These are phyloP conservation scores for Dipodascus albidus DNA, from an alignment of 805 yeast species.

Conservation along the genomic window DNA sequence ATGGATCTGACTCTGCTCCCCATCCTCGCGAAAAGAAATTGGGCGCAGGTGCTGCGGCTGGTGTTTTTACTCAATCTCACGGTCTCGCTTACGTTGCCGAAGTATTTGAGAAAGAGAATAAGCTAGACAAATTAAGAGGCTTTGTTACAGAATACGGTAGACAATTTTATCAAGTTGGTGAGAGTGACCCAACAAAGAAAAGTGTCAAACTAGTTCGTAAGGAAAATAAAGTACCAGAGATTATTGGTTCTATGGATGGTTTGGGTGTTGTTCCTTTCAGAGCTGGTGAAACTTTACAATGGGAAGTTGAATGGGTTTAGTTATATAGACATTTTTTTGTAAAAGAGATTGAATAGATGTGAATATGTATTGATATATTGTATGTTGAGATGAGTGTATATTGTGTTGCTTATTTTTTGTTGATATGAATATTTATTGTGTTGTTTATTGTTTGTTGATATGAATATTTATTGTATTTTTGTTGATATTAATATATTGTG, in stretches of 20 bases:
- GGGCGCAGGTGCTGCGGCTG: conserved; percentile 75
- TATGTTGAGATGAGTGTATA: background rate
- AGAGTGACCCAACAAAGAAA: conserved; percentile 32
- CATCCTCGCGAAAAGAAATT: conserved; percentile 77
- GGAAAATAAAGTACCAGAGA: conserved; percentile 45
- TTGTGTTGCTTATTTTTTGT: background rate
- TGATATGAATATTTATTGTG: background rate
- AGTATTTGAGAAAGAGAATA: conserved; percentile 57
- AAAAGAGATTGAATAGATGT: background rate
- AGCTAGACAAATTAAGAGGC: conserved; percentile 52
- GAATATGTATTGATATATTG: background rate
- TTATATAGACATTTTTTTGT: background rate
- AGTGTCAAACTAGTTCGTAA: conserved; percentile 40
- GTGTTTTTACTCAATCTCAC: conserved; percentile 83
- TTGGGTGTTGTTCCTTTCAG: conserved; percentile 70
- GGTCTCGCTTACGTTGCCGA: conserved; percentile 80
- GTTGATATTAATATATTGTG: background rate
- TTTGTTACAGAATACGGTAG: conserved; percentile 73
- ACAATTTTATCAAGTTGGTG: conserved; percentile 51
- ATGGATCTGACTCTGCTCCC: conserved; percentile 98
- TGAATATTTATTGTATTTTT: background rate
- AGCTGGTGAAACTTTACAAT: conserved; percentile 64
- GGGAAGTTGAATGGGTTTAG: conserved; percentile 62
- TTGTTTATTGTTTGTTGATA: background rate
- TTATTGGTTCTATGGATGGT: conserved; percentile 35